Evolutionary conservation across 2,329 filamentous ascomycete species (phyloP), one percentile per base, ranked within the genome.

Genomic region (Alternaria brassicicola): DNA sequence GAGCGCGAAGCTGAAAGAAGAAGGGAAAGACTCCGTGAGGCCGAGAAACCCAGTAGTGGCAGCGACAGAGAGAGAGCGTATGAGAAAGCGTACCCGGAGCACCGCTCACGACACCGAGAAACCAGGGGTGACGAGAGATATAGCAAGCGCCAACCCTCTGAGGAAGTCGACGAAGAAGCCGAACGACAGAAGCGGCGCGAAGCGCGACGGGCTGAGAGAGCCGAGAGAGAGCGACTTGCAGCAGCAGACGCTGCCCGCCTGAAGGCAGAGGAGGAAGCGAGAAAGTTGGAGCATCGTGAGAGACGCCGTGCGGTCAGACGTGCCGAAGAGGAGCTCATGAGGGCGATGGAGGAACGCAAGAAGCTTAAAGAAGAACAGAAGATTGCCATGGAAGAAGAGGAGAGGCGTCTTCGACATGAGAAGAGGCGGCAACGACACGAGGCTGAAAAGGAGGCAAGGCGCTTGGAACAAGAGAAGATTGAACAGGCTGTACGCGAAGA

Each of bases 101-200:
- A 70, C 35, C 65, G 65, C 17, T 63, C 72, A 35, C 70, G 67
- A 39, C 67, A 67, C 49, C 71, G 68, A 6, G 74, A 76, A 19
- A 61, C 47, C 25, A 65, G 60, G 17, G 65, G 63, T 12, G 72
- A 71, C 2, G 69, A 74, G 7, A 74, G 64, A 55, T 66, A 72
- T 17, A 67, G 52, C 53, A 76, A 69, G 46, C 72, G 71, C 12
- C 73, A 67, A 1, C 52, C 67, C 6, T 26, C 68, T 13, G 69
- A 70, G 15, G 67, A 65, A 12, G 57, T 60, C 8, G 72, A 75
- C 17, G 69, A 67, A 26, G 72, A 74, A 6, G 59, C 62, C 4
- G 71, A 74, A 17, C 62, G 61, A 50, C 65, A 61, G 9, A 70
- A 64, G 54, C 74, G 73, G 7, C 71, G 64, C 23, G 70, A 75